These are phyloP conservation scores for Hygrophoropsis aurantiaca DNA, from an alignment of 768 basidiomycete genomes.

Conservation along the genomic window DNA sequence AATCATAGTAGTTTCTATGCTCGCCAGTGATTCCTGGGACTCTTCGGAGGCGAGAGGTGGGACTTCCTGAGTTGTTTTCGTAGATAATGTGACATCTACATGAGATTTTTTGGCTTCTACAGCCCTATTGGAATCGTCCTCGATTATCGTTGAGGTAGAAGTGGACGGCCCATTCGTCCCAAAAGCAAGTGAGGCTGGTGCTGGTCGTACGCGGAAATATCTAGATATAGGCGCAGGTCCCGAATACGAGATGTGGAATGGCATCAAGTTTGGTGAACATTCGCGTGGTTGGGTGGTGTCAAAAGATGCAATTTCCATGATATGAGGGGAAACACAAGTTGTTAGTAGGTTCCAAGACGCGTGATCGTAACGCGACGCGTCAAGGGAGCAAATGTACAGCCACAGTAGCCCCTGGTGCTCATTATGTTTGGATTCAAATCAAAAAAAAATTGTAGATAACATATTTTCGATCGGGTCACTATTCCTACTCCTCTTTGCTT, in stretches of 20 bases:
- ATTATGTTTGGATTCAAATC: too few species aligned
- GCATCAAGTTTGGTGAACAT: constrained; percentile 74
- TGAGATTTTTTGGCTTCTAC: too few species aligned
- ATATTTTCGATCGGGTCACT: too few species aligned
- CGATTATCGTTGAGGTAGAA: neutral
- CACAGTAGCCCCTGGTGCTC: too few species aligned
- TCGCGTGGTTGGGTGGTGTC: constrained; percentile 22
- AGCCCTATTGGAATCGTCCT: neutral
- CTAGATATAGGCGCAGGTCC: constrained; percentile 75
- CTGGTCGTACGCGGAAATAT: constrained; percentile 60
- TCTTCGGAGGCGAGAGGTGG: neutral
- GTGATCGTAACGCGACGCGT: too few species aligned
- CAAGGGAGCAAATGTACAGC: too few species aligned
- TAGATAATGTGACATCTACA: constrained; percentile 4
- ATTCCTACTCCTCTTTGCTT: too few species aligned
- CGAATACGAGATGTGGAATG: constrained; percentile 71
- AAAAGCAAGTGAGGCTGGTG: constrained; percentile 15
- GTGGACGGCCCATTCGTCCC: neutral
- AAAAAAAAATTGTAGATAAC: too few species aligned
- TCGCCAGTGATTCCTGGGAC: neutral
- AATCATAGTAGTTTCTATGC: neutral
- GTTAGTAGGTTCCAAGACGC: too few species aligned
- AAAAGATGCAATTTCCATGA: constrained; percentile 18
- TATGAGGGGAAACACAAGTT: neutral
- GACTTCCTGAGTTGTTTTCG: constrained; percentile 4